Conservation (phyloP, 257 asterid genomes). For the Solanum appendiculatum region DNA sequence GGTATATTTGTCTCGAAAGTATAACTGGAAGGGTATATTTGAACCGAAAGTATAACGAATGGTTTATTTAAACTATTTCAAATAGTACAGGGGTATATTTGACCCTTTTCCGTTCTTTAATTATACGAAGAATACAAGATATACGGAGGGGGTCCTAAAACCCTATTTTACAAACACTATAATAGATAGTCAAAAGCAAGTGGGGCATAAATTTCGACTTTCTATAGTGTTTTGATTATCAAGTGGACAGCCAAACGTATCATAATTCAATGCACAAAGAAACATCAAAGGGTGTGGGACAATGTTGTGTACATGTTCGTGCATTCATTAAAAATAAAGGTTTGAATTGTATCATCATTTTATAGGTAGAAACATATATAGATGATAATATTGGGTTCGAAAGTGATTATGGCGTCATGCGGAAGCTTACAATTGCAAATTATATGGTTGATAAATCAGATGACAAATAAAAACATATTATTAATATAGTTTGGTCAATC, state of each 20-base stretch:
- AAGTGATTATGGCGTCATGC: too few relatives aligned
- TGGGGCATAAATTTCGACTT: background rate
- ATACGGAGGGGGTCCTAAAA: background rate
- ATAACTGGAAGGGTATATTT: too few relatives aligned
- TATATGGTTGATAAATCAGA: too few relatives aligned
- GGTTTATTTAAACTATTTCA: too few relatives aligned
- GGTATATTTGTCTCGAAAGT: too few relatives aligned
- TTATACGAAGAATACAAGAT: background rate
- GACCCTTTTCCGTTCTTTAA: too few relatives aligned
- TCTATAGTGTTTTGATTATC: background rate
- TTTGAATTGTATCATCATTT: background rate
- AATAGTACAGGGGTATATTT: too few relatives aligned
- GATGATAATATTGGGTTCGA: too few relatives aligned
- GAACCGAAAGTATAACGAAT: too few relatives aligned
- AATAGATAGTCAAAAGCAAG: background rate
- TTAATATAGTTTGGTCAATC: too few relatives aligned
- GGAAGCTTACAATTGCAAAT: too few relatives aligned
- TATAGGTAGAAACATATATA: background rate
- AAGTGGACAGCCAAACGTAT: background rate
- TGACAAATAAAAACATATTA: too few relatives aligned
- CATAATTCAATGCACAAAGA: background rate
- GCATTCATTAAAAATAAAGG: background rate
- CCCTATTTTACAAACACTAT: background rate
- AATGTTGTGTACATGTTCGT: background rate
- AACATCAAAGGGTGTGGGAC: background rate